Base-by-base conservation (phyloP, 2,329 filamentous ascomycete genomes). In the Trichoderma endophyticum region DNA sequence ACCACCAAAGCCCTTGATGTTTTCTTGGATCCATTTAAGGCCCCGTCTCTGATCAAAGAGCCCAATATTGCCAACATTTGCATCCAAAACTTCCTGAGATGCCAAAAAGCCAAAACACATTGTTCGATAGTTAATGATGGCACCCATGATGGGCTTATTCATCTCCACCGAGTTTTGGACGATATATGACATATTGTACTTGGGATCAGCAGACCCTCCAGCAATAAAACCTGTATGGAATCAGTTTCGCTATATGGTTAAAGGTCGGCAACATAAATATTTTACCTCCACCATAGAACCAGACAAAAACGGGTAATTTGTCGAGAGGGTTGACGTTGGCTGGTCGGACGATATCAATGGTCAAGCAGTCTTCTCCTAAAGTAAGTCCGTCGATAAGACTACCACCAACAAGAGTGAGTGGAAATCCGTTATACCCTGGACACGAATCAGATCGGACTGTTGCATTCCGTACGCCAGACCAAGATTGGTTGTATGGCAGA, bases 201-300 rank as follows among this genome's bases (percentile, higher is more conserved):
- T 64, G 11, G 62, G 62, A 51, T 64, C 62, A 51, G 62, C 62
- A 8, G 62, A 64, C 4, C 62, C 62, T 0, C 62, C 62, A 14
- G 62, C 62, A 24, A 64, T 32, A 18, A 64, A 64, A 64, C 62
- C 62, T 64, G 51, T 12, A 32, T 11, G 18, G 6, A 51, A 51
- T 64, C 6, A 64, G 21, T 15, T 51, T 51, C 0, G 11, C n/a
- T 51, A 18, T 11, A 24, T 32, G 4, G 6, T 34, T 3, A 6
- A 32, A 24, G 6, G 36, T 8, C 6, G 36, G 1, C 7, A 2
- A 1, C 15, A 51, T 12, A 28, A 3, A 15, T 4, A 21, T n/a
- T 64, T 24, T 64, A 64, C 62, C 62, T 51, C 62, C 62, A 32
- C 62, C 62, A 14, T 64, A 64, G 32, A 64, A 64, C 62, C 62